Conservation (phyloP, 2,329 filamentous ascomycete species). For the Pyricularia sp. region DNA sequence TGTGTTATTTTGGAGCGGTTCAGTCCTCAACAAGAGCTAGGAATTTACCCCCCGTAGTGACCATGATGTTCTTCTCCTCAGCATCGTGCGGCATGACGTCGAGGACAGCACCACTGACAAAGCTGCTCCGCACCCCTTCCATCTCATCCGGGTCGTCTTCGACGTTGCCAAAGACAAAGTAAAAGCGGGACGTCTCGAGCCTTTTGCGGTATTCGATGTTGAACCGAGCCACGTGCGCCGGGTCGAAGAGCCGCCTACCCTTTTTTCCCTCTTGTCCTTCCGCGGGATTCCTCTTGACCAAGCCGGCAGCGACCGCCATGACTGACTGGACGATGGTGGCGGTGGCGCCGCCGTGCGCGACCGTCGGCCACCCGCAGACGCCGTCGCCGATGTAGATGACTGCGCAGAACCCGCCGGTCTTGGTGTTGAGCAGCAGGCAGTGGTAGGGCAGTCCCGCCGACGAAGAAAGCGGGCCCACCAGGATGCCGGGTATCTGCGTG, state of each 20-base stretch:
- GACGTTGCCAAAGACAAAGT: background rate
- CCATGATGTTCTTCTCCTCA: background rate
- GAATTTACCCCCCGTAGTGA: background rate
- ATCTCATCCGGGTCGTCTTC: background rate
- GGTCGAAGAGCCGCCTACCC: background rate
- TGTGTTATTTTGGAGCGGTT: background rate
- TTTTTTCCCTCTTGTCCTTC: background rate
- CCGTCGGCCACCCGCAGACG: conserved; percentile 55
- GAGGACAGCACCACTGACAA: background rate
- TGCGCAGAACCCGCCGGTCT: conserved; percentile 42
- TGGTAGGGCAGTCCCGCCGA: conserved; percentile 35
- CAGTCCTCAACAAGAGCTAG: background rate
- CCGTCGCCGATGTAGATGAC: conserved; percentile 57
- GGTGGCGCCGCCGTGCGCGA: conserved; percentile 58
- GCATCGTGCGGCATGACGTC: background rate
- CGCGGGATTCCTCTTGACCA: background rate
- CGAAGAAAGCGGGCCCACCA: conserved; percentile 28
- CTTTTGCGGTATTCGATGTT: background rate
- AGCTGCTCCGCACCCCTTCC: background rate
- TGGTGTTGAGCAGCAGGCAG: conserved; percentile 49
- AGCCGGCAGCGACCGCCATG: background rate
- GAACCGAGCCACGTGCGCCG: background rate
- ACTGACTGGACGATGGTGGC: conserved; percentile 35
- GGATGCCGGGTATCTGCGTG: conserved; percentile 18
- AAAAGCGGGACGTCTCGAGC: background rate